Base-by-base conservation (phyloP, 257 asterid species). In the Voacanga thouarsii region DNA sequence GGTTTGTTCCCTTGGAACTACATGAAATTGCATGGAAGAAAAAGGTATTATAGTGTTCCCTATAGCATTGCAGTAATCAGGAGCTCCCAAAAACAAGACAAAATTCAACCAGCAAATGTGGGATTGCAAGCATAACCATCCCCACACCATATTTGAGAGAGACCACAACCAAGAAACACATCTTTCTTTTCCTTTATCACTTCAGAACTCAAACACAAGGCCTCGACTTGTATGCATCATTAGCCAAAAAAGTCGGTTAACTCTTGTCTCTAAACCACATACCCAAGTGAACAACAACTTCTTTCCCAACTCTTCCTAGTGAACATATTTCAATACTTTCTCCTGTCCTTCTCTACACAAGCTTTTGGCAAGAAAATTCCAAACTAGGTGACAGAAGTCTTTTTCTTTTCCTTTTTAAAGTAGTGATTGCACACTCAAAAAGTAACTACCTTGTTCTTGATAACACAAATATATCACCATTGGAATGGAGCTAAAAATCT, bases 1-100 rank as follows among this genome's bases (percentile, higher is more conserved):
- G 81, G 87, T 81, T 82, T 84, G 88, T 28, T 28, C 71, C 87
- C 37, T 33, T 85, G 90, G 88, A 86, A 75, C 23, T 64, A 86
- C 80, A 66, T 85, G 85, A 26, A 71, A 79, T 68, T 68, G 18
- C 19, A 68, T 1, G 47, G 45, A 37, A 75, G 49, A 51, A 43
- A 55, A 45, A 61, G 49, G 75, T 74, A 67, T 84, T 75, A 70
- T 79, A 43, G 57, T 47, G 74, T 59, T 81, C 47, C 53, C 60
- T 64, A 64, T 82, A 51, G 80, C 81, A 66, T 63, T 81, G 65
- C 79, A 60, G 74, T 78, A 60, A 77, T 84, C 74, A 50, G 15
- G 5, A 76, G 67, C 80, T 45, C 75, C 61, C 26, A n/a, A 81
- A 80, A 71, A 77, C 81, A 76, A 43, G 86, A 85, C 56, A 66